phyloP scores from a whole-genome alignment of 805 yeast species.

The Wickerhamiella sergipiensis region DNA sequence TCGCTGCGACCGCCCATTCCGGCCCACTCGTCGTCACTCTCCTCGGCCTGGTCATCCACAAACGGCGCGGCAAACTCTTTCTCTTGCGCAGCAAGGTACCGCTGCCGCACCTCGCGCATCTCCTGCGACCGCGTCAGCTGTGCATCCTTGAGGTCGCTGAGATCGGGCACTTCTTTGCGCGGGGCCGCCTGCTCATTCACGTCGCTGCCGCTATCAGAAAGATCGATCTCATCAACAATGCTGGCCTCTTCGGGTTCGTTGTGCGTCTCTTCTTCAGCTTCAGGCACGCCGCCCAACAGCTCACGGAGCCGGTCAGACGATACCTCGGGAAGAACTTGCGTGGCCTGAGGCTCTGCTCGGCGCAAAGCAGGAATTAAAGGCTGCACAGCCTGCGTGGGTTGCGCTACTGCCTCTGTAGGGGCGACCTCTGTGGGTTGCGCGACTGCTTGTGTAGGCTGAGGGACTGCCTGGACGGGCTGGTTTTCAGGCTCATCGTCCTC shows the following conservation, averaged over 20 bases:
- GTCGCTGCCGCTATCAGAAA: slow-evolving; percentile 7
- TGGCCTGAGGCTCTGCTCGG: not conserved
- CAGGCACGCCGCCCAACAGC: not conserved
- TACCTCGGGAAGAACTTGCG: not conserved
- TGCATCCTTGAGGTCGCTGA: slow-evolving; percentile 2
- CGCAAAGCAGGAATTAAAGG: not conserved
- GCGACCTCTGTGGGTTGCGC: not conserved
- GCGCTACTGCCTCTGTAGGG: not conserved
- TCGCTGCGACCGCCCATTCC: slow-evolving; percentile 7
- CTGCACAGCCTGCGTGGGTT: not conserved
- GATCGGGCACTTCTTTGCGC: slow-evolving; percentile 1
- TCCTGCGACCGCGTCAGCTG: slow-evolving; percentile 7
- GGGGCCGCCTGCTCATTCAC: slow-evolving; percentile 3
- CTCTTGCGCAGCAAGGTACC: slow-evolving; percentile 6
- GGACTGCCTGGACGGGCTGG: too few species aligned
- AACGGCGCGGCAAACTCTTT: not conserved
- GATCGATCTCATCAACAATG: not conserved
- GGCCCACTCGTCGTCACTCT: slow-evolving; percentile 16
- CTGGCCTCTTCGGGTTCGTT: not conserved
- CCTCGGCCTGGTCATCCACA: slow-evolving; percentile 17
- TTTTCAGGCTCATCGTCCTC: too few species aligned
- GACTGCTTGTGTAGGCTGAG: not conserved
- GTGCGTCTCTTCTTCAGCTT: not conserved
- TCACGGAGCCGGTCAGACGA: not conserved
- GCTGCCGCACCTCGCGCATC: slow-evolving; percentile 9